A percentile compares a stretch with the other conserved stretches of the same genome.
These are phyloP conservation scores for Psophocarpus tetragonolobus DNA, from an alignment of 306 rosid species.

Conservation along the genomic window DNA sequence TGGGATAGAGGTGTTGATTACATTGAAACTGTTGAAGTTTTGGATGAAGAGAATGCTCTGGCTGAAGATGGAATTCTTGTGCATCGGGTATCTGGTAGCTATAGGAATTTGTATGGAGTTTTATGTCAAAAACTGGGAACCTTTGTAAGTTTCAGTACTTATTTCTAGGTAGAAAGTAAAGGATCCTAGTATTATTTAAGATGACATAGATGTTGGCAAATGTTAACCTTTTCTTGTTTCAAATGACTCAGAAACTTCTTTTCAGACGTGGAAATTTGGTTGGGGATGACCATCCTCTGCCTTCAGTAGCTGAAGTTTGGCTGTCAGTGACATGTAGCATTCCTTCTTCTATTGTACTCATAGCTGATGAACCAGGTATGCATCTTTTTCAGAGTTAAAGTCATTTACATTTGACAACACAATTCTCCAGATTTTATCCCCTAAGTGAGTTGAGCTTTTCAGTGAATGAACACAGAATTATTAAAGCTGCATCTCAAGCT, in stretches of 20 bases:
- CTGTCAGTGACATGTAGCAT: conserved; percentile 59
- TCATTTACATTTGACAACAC: conserved; percentile 14
- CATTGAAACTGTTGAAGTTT: conserved; percentile 50
- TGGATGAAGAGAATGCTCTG: conserved; percentile 48
- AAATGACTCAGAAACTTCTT: conserved; percentile 67
- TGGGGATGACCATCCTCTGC: conserved; percentile 87
- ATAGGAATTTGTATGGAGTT: conserved; percentile 63
- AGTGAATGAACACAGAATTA: conserved; percentile 61
- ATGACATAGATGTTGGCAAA: neutral
- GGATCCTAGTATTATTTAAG: conserved; percentile 24
- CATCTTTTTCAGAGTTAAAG: conserved; percentile 28
- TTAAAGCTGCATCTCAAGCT: conserved; percentile 69
- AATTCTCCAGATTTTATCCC: conserved; percentile 19
- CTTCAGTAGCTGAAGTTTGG: conserved; percentile 60
- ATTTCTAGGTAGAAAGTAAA: conserved; percentile 28
- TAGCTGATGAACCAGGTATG: conserved; percentile 87
- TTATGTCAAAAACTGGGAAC: conserved; percentile 68
- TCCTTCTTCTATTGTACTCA: conserved; percentile 72
- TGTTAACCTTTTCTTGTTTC: conserved; percentile 28
- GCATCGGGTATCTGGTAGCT: conserved; percentile 54
- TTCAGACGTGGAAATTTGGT: conserved; percentile 86
- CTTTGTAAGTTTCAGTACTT: conserved; percentile 60
- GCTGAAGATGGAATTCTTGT: conserved; percentile 55
- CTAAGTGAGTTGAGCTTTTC: conserved; percentile 42
- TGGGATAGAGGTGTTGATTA: conserved; percentile 65